phyloP scores from a whole-genome alignment of 805 yeast species.

The Lipomyces starkeyi region DNA sequence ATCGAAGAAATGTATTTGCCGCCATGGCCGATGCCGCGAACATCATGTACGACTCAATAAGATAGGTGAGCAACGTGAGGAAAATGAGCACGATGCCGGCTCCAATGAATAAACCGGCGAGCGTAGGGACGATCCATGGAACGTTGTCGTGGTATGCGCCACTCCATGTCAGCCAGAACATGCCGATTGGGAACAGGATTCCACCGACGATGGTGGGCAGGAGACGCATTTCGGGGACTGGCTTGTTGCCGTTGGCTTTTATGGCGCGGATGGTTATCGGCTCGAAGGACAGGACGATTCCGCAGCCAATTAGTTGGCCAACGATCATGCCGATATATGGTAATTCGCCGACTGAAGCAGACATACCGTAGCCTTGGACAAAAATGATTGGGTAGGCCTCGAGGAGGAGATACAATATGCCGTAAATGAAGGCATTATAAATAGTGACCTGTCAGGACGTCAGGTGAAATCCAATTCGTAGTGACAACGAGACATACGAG shows the following conservation, averaged over 20 bases:
- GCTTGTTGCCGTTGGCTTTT: slow-evolving; percentile 61
- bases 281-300: slow-evolving; percentile 60
- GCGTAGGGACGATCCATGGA: slow-evolving; percentile 81
- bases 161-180: slow-evolving; percentile 88
- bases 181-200: slow-evolving; percentile 73
- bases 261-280: no score
- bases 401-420: no score
- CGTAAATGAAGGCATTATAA: no score
- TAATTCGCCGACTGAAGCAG: no score
- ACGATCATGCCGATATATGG: no score
- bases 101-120: slow-evolving; percentile 65
- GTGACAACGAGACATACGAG: no score
- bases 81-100: slow-evolving; percentile 68
- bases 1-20: slow-evolving; percentile 71
- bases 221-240: slow-evolving; percentile 81
- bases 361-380: no score
- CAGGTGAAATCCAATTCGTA: no score
- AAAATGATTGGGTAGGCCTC: no score
- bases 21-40: slow-evolving; percentile 83
- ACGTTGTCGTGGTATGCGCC: slow-evolving; percentile 74
- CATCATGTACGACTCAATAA: slow-evolving; percentile 67
- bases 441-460: no score
- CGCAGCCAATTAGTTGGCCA: slow-evolving; percentile 62
- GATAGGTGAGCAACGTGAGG: slow-evolving; percentile 67
- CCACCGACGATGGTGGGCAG: slow-evolving; percentile 78